Evolutionary conservation across 306 rosid species (phyloP), one percentile per base, ranked within the genome.

Genomic region (Trifolium dubium): DNA sequence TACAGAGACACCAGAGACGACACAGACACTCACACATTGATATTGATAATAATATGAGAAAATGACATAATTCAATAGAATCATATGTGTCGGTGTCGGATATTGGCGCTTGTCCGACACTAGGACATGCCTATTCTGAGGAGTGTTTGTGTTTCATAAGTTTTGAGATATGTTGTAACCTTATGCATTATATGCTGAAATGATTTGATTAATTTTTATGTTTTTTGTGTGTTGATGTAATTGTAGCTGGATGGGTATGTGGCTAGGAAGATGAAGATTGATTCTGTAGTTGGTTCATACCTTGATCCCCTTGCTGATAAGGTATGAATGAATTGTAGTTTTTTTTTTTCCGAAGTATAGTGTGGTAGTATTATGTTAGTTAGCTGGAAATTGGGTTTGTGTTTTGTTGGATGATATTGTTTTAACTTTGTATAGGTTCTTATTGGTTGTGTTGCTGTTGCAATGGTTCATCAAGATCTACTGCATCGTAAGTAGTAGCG

Each of bases 261-360:
- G 63, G 97, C 97, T 28, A 85, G 98, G 87, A 89, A 85, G 86
- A 85, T 94, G 98, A 91, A 80, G 80, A 91, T 89, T 11, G 86
- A 89, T 78, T 94, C 98, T 72, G 97, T 94, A 32, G 98, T 91
- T 67, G 98, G 98, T 68, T 94, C 97, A 32, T 94, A 94, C 79
- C 95, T 94, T 69, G 98, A 91, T 83, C 98, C 98, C 56, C 91
- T 94, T 53, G 98, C 98, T 56, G 98, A 94, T 77, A 94, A 94
- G 97, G 98, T 88, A 67, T 54, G 8, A 32, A 18, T 40, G 12
- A 35, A 43, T 71, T 67, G 43, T 69, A 11, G 23, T 15, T 58
- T 19, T 17, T 60, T 77, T 49, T 56, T 75, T 34, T 1, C 8
- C 50, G 37, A 3, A 68, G 67, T 34, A 17, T 35, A 3, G 39